Base-by-base conservation (phyloP, 2,329 filamentous ascomycete species). In the Trichoderma endophyticum region DNA sequence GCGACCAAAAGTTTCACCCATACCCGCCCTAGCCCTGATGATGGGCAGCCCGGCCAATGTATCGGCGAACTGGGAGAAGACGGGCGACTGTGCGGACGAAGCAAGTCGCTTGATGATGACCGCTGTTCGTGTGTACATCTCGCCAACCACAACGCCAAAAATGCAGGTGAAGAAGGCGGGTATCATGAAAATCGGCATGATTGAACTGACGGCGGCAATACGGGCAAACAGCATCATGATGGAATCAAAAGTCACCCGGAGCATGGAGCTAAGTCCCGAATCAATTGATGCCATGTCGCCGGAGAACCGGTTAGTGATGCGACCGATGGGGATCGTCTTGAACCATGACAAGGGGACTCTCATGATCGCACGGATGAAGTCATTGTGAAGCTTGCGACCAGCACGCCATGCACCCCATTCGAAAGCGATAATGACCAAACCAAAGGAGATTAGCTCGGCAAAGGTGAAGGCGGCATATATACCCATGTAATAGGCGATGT, bases 251-350 rank as follows among this genome's bases (percentile, higher is more conserved):
- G 81, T 82, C 54, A 76, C 74, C 6, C 84, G 82, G 0, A 88
- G 79, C 80, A 86, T 83, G 2, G 81, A 79, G 24, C 83, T 82
- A 7, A 89, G 78, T 1, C 79, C 76, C 8, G 82, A 84, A 74
- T 89, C 88, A 66, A 89, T 82, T 0, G 87, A 87, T n/a, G 83
- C 82, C 77, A 88, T 88, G 72, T 89, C 87, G 43, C 87, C 86
- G 1, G 86, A 86, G 74, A 89, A 87, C 14, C 88, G 84, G 75
- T 88, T 88, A 70, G 86, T 83, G 70, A 87, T 83, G 54, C 87
- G 83, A 14, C 87, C 85, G 18, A 86, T 82, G 0, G 87, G 84
- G 1, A 87, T 83, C 61, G 85, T 78, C 76, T 88, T 87, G 75
- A 87, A 89, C 87, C 87, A 90, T 4, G 85, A 84, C 11, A 89